Percentiles rank a stretch among this genome's conserved stretches.
phyloP scores from a whole-genome alignment of 495 filamentous ascomycete species.

The Aspergillus biplanus region DNA sequence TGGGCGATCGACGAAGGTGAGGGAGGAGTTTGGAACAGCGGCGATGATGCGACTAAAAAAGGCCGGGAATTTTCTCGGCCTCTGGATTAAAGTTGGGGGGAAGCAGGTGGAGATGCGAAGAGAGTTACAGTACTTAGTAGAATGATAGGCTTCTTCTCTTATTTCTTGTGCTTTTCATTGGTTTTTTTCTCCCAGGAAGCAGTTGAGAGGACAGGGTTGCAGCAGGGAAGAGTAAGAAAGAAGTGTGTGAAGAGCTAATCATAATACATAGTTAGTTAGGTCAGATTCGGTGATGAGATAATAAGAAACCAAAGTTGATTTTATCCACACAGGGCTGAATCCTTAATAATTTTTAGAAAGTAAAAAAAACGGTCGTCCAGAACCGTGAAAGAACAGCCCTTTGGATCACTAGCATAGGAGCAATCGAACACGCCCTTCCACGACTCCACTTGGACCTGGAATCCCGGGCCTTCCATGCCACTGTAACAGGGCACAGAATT shows the following conservation, averaged over 20 bases:
- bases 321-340: slow-evolving; percentile 9
- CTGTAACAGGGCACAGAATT: too few species aligned
- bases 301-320: not conserved
- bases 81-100: not conserved
- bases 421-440: not conserved
- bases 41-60: slow-evolving; percentile 7
- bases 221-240: not conserved
- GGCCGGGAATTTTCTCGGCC: slow-evolving; percentile 4
- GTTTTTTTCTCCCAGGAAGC: not conserved
- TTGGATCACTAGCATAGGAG: not conserved
- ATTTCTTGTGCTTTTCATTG: too few species aligned
- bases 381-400: not conserved
- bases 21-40: not conserved
- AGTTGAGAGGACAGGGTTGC: not conserved
- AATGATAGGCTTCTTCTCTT: not conserved
- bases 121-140: not conserved
- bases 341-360: not conserved
- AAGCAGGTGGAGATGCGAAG: not conserved
- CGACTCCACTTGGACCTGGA: not conserved
- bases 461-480: too few species aligned
- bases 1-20: slow-evolving; percentile 2
- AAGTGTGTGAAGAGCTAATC: not conserved
- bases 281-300: not conserved
- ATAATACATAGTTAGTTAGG: too few species aligned
- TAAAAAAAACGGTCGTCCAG: not conserved